Percentiles rank a stretch among this genome's conserved stretches.
These are phyloP conservation scores for Cladophialophora carrionii DNA, from an alignment of 2,329 filamentous ascomycete genomes.

Conservation along the genomic window DNA sequence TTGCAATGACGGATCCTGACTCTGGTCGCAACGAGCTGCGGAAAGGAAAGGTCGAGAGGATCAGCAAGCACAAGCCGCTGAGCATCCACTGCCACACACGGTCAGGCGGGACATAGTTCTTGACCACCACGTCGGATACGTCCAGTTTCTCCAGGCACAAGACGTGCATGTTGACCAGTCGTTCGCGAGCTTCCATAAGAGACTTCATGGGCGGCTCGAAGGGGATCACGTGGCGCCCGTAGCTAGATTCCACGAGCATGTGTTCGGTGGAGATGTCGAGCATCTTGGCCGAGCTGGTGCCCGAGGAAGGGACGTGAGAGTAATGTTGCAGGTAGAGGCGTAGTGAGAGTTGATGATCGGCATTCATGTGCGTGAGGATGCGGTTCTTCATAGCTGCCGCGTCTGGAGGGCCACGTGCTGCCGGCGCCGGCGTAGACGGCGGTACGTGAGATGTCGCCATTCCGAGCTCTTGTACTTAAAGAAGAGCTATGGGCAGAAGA, in stretches of 20 bases:
- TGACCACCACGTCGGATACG: constrained; percentile 60
- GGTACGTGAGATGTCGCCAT: background rate
- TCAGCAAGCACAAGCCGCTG: constrained; percentile 42
- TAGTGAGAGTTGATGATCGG: constrained; percentile 75
- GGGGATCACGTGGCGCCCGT: constrained; percentile 57
- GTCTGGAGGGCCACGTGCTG: constrained; percentile 23
- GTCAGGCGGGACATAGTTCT: constrained; percentile 55
- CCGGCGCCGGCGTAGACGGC: background rate
- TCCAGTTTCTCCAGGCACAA: constrained; percentile 63
- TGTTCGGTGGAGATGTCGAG: constrained; percentile 65
- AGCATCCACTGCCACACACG: constrained; percentile 27
- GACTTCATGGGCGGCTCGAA: constrained; percentile 72
- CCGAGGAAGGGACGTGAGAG: constrained; percentile 57
- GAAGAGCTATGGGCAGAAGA: background rate
- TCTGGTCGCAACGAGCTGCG: constrained; percentile 59
- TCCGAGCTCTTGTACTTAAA: background rate
- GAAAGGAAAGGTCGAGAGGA: constrained; percentile 60
- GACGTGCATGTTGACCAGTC: constrained; percentile 73
- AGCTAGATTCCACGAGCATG: constrained; percentile 64
- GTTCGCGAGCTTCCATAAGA: constrained; percentile 68
- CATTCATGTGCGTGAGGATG: constrained; percentile 84
- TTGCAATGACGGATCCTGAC: constrained; percentile 51
- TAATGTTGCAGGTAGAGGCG: constrained; percentile 77
- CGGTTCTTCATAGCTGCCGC: constrained; percentile 46
- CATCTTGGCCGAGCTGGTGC: constrained; percentile 57